Base-by-base conservation (phyloP, 1,139 yeast species). In the Saccharomyces hybrid region DNA sequence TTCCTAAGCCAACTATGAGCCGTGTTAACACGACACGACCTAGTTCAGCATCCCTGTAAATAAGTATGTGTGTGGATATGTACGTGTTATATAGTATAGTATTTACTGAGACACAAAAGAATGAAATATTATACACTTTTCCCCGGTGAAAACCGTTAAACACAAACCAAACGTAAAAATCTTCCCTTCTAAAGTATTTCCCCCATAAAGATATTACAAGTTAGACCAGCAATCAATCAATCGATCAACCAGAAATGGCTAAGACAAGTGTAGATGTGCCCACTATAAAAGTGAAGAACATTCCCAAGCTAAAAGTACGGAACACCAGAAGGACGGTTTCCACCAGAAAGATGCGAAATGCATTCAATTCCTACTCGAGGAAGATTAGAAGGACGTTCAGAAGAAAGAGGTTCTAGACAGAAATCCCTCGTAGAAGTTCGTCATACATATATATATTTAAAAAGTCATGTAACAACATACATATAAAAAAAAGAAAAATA, bases 1-100 rank as follows among this genome's bases (percentile, higher is more conserved):
- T 90, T 90, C 72, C 75, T 85, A 70, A 60, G 58, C 46, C 64
- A 64, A 50, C 55, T 65, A 27, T 64, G 56, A 47, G 14, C 16
- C 23, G 23, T 3, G 23, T 9, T 9, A 2, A 4, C n/a, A 11
- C 4, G 7, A 8, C 16, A 44, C 9, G 11, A 42, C 5, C 32
- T 9, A 42, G 28, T 13, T 42, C 14, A 26, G 6, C 2, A 38
- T 47, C 48, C 55, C 16, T 55, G 57, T 56, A 55, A 52, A 53
- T 56, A 44, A 20, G 16, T 29, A 47, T 28, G n/a, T 28, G n/a
- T 13, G 9, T 3, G 23, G 23, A 20, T 20, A 20, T 20, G 23
- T 20, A 20, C 23, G 23, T 20, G 23, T 20, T 20, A 20, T 20
- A 3, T 20, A 20, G 23, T 20, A 20, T 20, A 20, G 23, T 20